Percentiles rank a stretch among this genome's conserved stretches.
These are phyloP conservation scores for Crithidia fasciculata DNA, from an alignment of 208 protist species.

Conservation along the genomic window DNA sequence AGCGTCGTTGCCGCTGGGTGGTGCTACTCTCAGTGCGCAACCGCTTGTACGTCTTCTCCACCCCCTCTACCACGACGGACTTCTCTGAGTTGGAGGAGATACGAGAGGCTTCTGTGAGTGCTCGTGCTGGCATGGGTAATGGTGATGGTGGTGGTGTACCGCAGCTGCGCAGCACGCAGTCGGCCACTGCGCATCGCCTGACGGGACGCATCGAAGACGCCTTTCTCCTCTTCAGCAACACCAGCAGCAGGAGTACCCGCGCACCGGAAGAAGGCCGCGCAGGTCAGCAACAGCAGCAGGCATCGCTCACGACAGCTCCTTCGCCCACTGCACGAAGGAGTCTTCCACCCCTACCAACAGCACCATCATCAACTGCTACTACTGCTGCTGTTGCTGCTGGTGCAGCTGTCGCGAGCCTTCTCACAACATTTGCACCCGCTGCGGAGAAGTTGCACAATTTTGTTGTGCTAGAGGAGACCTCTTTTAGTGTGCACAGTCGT, in stretches of 20 bases:
- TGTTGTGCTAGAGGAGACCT: slow-evolving; percentile 1
- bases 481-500: slow-evolving; percentile 2
- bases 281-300: neutral
- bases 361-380: neutral
- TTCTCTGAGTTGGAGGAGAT: slow-evolving; percentile 20
- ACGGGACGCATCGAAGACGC: slow-evolving; percentile 20
- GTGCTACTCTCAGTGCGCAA: slow-evolving; percentile 40
- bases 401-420: too few relatives aligned
- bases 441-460: slow-evolving; percentile 2
- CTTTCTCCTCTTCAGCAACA: slow-evolving; percentile 2
- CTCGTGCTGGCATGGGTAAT: neutral
- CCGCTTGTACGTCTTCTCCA: slow-evolving; percentile 50
- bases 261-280: neutral
- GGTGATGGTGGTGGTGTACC: neutral
- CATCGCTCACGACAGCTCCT: neutral
- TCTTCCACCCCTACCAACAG: neutral
- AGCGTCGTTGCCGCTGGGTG: slow-evolving; percentile 28
- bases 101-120: neutral
- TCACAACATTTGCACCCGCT: neutral
- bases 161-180: slow-evolving; percentile 3
- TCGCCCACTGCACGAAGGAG: neutral
- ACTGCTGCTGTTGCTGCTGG: too few relatives aligned
- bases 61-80: slow-evolving; percentile 17
- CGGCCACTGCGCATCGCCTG: slow-evolving; percentile 7
- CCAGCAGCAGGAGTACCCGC: neutral